Evolutionary conservation across 2,329 filamentous ascomycete species (phyloP), one percentile per base, ranked within the genome.

Genomic region (Phialocephala sp.): DNA sequence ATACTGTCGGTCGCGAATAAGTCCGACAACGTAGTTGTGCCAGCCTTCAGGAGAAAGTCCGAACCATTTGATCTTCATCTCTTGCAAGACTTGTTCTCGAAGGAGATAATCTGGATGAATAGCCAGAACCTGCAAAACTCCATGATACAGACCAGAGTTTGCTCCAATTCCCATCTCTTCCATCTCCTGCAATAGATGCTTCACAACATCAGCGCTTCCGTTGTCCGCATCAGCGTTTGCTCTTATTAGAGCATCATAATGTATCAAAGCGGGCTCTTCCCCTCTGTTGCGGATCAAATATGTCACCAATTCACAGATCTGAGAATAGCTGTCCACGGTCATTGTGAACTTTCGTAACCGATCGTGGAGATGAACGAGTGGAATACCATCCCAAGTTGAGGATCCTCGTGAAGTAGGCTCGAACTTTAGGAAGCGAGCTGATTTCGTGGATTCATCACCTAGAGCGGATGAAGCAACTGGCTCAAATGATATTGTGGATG

Each of bases 81-180:
- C 88, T 62, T 86, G 80, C 45, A 97, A 80, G 3, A 97, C 83
- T 41, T 89, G 83, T 61, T 86, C 85, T 41, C 93, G 88, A 27
- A 95, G 80, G 6, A 93, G 71, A 72, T 96, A 94, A 77, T 98
- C 91, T 0, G 94, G 92, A 76, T 98, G 95, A 9, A 95, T 86
- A 0, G 91, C 87, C 27, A 97, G 82, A 5, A 86, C 89, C 82
- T 88, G 87, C 45, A 97, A 79, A 2, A 90, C 87, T 67, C 87
- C 87, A 76, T 94, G 89, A 72, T 92, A 94, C 1, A 91, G 84
- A 3, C 83, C 82, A 0, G 84, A 83, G 70, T 93, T 91, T 8
- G 87, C 83, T 50, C 85, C 79, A 54, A 97, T 81, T 0, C 82
- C 83, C 50, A 84, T 80, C 1, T 79, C 76, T 52, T 84, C 82